Percentiles rank a stretch among this genome's conserved stretches.
Evolutionary conservation across 2,329 filamentous ascomycete species (phyloP).

Genomic region (Talaromyces islandicus): DNA sequence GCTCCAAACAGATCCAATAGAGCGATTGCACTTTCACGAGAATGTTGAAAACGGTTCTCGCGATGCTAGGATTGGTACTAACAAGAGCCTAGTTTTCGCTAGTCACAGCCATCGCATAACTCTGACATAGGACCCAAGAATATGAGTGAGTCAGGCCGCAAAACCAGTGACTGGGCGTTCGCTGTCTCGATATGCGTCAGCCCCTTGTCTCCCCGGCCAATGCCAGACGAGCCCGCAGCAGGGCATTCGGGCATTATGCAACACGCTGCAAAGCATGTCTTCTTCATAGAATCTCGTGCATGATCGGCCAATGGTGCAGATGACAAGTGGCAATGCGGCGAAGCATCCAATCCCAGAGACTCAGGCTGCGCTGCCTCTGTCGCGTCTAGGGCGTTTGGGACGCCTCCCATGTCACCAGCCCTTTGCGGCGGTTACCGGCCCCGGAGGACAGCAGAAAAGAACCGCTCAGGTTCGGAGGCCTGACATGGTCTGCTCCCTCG

Average conservation of each 20-base stretch:
- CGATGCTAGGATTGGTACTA: neutral
- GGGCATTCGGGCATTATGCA: conserved; percentile 5
- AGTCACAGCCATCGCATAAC: neutral
- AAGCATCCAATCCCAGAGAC: neutral
- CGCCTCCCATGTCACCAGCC: conserved; percentile 2
- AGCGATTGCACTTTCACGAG: neutral
- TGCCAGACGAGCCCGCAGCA: neutral
- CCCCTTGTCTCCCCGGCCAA: conserved; percentile 2
- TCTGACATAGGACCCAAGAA: neutral
- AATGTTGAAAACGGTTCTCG: neutral
- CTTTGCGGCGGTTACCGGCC: neutral
- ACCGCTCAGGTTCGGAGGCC: conserved; percentile 2
- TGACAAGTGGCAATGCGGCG: conserved; percentile 7
- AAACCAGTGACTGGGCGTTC: neutral
- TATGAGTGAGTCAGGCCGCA: conserved; percentile 4
- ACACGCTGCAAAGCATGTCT: neutral
- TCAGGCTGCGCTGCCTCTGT: neutral
- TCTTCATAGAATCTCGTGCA: neutral
- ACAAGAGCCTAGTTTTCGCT: neutral
- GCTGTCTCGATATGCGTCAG: neutral
- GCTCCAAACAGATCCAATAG: neutral
- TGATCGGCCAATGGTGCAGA: conserved; percentile 7
- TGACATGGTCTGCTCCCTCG: neutral
- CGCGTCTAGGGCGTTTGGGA: conserved; percentile 6
- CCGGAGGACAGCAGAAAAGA: neutral